Conservation (phyloP, 1,284 basidiomycete genomes). For the Polyporus tsugae region DNA sequence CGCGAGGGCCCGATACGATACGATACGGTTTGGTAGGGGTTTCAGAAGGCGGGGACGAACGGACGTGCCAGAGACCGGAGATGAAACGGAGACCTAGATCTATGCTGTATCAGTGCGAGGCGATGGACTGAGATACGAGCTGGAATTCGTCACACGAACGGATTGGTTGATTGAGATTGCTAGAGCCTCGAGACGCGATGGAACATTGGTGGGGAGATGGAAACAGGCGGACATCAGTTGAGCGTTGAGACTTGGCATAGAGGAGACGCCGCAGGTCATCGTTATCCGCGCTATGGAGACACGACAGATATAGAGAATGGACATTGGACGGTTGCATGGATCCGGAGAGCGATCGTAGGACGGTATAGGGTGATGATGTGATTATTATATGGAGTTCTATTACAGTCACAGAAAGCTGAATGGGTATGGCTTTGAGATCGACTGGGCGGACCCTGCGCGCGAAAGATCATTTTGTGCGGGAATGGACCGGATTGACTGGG, state of each 20-base stretch:
- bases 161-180: constrained; percentile 22
- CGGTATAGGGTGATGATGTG: constrained; percentile 24
- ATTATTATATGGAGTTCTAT: constrained; percentile 1
- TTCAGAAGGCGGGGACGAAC: constrained; percentile 3
- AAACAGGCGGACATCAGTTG: constrained; percentile 13
- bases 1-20: constrained; percentile 7
- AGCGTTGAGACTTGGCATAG: neutral
- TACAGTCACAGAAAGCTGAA: neutral
- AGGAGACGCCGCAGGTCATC: constrained; percentile 10
- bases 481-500: constrained; percentile 19
- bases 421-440: neutral
- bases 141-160: neutral
- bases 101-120: constrained; percentile 9
- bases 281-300: constrained; percentile 13
- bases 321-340: neutral
- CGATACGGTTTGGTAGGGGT: constrained; percentile 11
- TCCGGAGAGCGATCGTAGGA: constrained; percentile 22
- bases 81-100: constrained; percentile 2
- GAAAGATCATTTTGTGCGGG: constrained; percentile 16
- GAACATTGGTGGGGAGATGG: constrained; percentile 5
- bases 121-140: constrained; percentile 9
- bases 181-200: constrained; percentile 10
- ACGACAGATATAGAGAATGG: neutral
- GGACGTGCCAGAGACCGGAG: constrained; percentile 11
- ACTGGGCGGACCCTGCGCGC: neutral